phyloP scores from a whole-genome alignment of 2,329 filamentous ascomycete species.

The Pseudogymnoascus sp. region DNA sequence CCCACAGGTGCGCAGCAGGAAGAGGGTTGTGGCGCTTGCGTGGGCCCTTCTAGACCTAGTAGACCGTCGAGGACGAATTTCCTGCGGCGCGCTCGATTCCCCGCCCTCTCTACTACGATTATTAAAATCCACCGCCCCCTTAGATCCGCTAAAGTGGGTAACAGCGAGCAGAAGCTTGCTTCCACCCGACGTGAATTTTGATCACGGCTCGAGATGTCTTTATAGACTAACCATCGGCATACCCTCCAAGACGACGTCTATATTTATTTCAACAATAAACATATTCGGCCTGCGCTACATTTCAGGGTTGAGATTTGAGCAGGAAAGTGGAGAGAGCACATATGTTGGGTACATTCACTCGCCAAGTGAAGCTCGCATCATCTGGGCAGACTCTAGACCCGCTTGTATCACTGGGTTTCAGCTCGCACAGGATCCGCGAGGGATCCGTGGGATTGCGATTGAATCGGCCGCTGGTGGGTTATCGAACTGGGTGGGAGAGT shows the following conservation, averaged over 20 bases:
- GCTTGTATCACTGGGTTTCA: neutral
- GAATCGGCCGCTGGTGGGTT: neutral
- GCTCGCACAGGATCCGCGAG: neutral
- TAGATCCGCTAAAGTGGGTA: neutral
- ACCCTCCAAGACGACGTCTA: neutral
- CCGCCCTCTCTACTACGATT: neutral
- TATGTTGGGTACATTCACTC: neutral
- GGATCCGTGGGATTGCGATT: neutral
- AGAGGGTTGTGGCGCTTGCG: neutral
- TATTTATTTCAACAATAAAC: neutral
- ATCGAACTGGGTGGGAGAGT: neutral
- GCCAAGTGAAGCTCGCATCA: neutral
- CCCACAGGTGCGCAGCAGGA: neutral
- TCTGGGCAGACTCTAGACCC: neutral
- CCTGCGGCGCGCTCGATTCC: neutral
- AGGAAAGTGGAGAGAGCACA: neutral
- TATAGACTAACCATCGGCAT: neutral
- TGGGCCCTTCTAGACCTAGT: neutral
- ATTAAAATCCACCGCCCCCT: neutral
- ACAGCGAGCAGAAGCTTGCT: neutral
- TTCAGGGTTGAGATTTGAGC: neutral
- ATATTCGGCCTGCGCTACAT: neutral
- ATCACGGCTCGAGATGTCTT: neutral
- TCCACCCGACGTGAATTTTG: neutral
- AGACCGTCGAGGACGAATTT: neutral